Conservation (phyloP, 2,329 filamentous ascomycete genomes). For the Trichoderma pleuroti region DNA sequence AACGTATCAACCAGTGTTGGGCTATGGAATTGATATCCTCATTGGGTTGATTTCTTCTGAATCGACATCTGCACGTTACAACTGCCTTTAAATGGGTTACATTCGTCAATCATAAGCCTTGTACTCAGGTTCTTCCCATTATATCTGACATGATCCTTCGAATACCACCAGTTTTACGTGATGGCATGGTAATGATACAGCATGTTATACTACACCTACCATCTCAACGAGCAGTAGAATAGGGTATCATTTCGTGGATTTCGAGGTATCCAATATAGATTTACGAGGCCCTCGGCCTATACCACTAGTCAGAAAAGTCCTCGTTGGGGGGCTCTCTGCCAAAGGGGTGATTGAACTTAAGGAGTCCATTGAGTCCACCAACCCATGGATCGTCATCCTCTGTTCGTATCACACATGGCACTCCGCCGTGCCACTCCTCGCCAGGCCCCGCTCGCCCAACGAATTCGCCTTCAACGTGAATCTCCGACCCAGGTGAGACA, state of each 20-base stretch:
- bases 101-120: background rate
- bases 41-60: background rate
- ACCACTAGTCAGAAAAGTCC: conserved; percentile 28
- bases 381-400: conserved; percentile 92
- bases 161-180: background rate
- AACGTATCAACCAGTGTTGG: background rate
- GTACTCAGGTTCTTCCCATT: background rate
- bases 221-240: background rate
- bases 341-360: conserved; percentile 98
- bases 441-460: conserved; percentile 49
- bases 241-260: conserved; percentile 11
- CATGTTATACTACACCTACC: background rate
- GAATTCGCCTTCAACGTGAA: conserved; percentile 82
- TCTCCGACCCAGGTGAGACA: conserved; percentile 73
- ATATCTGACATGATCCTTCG: background rate
- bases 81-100: background rate
- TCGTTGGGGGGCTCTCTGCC: conserved; percentile 47
- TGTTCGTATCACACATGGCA: conserved; percentile 81
- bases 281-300: conserved; percentile 9
- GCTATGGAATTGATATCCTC: background rate
- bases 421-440: conserved; percentile 67
- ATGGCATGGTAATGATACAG: background rate
- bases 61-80: background rate
- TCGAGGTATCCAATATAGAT: conserved; percentile 1
- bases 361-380: conserved; percentile 81